phyloP scores from a whole-genome alignment of 1,139 yeast genomes.

The Nakaseomyces uthaithaninus region DNA sequence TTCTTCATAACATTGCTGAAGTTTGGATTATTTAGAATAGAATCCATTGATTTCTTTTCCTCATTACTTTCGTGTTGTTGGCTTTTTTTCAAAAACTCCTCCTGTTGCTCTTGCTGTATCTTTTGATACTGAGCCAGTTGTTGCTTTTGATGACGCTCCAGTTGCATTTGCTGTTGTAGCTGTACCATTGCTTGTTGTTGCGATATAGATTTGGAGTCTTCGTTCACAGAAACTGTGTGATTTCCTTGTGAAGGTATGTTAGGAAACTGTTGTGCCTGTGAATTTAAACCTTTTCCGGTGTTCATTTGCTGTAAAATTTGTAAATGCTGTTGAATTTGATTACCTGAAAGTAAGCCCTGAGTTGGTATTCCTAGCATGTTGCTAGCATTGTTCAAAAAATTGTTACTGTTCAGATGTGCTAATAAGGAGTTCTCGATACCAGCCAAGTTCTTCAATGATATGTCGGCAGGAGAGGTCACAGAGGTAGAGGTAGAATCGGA shows the following conservation, averaged over 20 bases:
- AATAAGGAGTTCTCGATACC: constrained; percentile 5
- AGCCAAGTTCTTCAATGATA: constrained; percentile 1
- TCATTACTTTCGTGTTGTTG: neutral
- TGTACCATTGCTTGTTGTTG: neutral
- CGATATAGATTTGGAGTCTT: no score
- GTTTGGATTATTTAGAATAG: neutral
- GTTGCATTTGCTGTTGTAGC: constrained; percentile 6
- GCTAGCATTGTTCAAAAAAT: neutral
- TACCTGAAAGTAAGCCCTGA: constrained; percentile 1
- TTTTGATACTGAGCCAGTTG: constrained; percentile 8
- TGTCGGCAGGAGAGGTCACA: neutral
- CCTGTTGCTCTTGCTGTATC: constrained; percentile 3
- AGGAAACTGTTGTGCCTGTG: no score
- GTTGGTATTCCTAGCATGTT: constrained; percentile 4
- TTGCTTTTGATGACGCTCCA: constrained; percentile 7
- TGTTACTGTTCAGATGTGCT: neutral
- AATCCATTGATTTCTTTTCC: neutral
- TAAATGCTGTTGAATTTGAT: constrained; percentile 5
- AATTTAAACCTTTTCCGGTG: neutral
- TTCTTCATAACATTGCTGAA: neutral
- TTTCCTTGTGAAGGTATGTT: no score
- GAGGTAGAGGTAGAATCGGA: neutral
- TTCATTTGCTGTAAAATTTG: constrained; percentile 6
- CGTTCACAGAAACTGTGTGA: no score
- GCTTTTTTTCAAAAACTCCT: constrained; percentile 4